Evolutionary conservation across 495 filamentous ascomycete species (phyloP), one percentile per base, ranked within the genome.

Genomic region (Penicillium diatomitis): DNA sequence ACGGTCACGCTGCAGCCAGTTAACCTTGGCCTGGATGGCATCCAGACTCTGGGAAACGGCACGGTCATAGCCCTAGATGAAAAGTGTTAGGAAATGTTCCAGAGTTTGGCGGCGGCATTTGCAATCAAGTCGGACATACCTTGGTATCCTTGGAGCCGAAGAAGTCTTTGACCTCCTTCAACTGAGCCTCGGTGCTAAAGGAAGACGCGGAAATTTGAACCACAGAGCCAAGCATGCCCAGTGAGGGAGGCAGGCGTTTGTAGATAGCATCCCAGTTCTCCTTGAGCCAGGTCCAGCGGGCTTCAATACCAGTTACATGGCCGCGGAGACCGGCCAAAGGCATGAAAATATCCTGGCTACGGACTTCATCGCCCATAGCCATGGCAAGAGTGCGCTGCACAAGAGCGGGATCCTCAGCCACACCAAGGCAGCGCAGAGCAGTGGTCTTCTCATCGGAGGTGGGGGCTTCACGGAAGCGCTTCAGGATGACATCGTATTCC

Each of bases 271-370:
- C 84, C 89, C 90, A 98, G 73, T 96, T 91, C 47, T 81, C 72
- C 61, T 82, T 86, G 70, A 94, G 74, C 86, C 87, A 97, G 39
- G 52, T 58, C 79, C 85, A 97, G 49, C 96, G 73, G 8, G 84
- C 86, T 47, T 87, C 75, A 41, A 91, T 85, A 58, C 92, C 92
- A 40, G 81, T 78, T 4, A 77, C 68, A 61, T 95, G 87, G 56
- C 75, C 81, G 48, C 92, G 80, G 44, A 98, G 77, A 29, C 85
- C 87, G 36, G 78, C 76, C 29, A 94, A 70, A 3, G 82, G 92
- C 61, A 96, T 82, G 73, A 96, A 97, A 54, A 98, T 83, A 60
- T 98, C 92, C 69, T 98, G 92, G 55, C 84, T 89, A 73, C 95
- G 94, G 66, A 98, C 88, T 51, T 95, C 86, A 37, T 83, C 78